phyloP scores from a whole-genome alignment of 1,139 yeast genomes.

The Diutina mesorugosa region DNA sequence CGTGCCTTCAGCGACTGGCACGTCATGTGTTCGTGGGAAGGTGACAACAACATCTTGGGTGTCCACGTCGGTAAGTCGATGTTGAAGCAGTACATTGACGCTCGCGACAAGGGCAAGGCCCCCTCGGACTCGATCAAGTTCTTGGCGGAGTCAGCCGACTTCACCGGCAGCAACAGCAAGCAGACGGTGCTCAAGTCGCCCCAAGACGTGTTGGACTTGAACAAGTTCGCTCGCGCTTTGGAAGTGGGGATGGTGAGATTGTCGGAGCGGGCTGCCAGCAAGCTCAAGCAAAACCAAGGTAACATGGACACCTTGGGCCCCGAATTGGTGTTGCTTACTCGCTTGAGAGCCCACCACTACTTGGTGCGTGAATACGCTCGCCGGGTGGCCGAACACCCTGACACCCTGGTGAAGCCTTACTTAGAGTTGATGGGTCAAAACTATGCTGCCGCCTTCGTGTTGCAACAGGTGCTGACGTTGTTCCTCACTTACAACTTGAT shows the following conservation, averaged over 20 bases:
- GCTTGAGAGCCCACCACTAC: constrained; percentile 9
- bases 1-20: not conserved
- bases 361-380: constrained; percentile 6
- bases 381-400: constrained; percentile 10
- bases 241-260: constrained; percentile 9
- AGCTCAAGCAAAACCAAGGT: constrained; percentile 10
- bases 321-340: constrained; percentile 8
- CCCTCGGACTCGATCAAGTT: not conserved
- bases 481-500: constrained; percentile 26
- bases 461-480: constrained; percentile 25
- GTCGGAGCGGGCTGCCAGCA: constrained; percentile 9
- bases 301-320: constrained; percentile 10
- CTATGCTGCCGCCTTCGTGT: constrained; percentile 15
- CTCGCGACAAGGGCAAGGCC: not conserved
- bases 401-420: constrained; percentile 10
- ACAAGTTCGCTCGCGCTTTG: constrained; percentile 11
- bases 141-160: not conserved
- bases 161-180: not conserved
- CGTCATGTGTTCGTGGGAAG: constrained; percentile 3
- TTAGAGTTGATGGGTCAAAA: constrained; percentile 12
- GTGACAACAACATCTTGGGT: constrained; percentile 2
- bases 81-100: not conserved
- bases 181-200: constrained; percentile 15
- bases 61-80: not conserved
- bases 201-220: constrained; percentile 22